These are phyloP conservation scores for Lecanicillium sp. DNA, from an alignment of 2,329 filamentous ascomycete genomes.

Conservation along the genomic window DNA sequence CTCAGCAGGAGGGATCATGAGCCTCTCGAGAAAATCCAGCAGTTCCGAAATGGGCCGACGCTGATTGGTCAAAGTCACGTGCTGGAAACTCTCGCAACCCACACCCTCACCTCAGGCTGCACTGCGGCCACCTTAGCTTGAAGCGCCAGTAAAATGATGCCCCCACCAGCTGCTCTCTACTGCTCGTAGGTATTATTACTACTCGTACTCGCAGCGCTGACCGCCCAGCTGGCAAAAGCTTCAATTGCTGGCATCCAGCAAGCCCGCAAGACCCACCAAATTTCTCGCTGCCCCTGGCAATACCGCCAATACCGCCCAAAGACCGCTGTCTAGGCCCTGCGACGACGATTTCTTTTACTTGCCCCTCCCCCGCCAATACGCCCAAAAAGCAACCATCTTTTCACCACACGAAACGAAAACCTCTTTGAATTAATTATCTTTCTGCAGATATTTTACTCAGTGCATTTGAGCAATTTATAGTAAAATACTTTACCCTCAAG, in stretches of 20 bases:
- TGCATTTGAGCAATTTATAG: too few species aligned
- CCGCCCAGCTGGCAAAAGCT: too few species aligned
- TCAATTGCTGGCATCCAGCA: too few species aligned
- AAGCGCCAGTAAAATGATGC: too few species aligned
- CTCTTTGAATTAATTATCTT: not conserved
- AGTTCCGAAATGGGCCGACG: constrained; percentile 33
- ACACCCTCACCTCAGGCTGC: too few species aligned
- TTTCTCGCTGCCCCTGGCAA: constrained; percentile 7
- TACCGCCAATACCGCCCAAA: too few species aligned
- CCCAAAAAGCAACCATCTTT: not conserved
- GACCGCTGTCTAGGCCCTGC: too few species aligned
- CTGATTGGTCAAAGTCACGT: constrained; percentile 33
- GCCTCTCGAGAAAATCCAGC: constrained; percentile 32
- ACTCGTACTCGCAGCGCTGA: not conserved
- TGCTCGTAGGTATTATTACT: too few species aligned
- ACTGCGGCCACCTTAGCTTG: too few species aligned
- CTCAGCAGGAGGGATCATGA: constrained; percentile 27
- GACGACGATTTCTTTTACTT: not conserved
- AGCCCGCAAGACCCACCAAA: constrained; percentile 3
- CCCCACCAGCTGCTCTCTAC: constrained; percentile 2
- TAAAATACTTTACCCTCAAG: not conserved
- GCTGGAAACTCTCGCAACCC: constrained; percentile 10
- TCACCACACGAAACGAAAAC: not conserved
- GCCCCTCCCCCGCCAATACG: constrained; percentile 11
- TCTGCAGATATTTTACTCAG: not conserved